These are phyloP conservation scores for Pythium periplocum DNA, from an alignment of 352 stramenopile genomes.

Conservation along the genomic window DNA sequence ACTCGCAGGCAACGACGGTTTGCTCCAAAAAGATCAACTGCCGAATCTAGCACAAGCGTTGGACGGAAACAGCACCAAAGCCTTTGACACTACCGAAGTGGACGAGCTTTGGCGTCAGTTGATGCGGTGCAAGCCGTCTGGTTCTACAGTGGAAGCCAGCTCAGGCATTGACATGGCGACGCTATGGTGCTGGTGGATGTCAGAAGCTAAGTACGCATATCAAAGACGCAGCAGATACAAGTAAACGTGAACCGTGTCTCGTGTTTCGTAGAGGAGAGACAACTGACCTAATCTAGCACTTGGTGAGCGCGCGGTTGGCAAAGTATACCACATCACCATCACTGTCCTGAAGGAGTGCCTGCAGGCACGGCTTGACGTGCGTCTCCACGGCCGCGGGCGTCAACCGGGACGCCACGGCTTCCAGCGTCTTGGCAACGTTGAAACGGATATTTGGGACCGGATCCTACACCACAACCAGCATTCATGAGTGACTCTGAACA, in stretches of 20 bases:
- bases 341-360: constrained; percentile 82
- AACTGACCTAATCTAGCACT: constrained; percentile 43
- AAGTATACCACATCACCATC: constrained; percentile 95
- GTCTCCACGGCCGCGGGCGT: constrained; percentile 47
- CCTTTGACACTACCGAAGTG: constrained; percentile 30
- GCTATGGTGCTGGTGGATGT: constrained; percentile 61
- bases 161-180: constrained; percentile 24
- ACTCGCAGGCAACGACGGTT: constrained; percentile 7
- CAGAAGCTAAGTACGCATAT: constrained; percentile 27
- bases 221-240: constrained; percentile 1
- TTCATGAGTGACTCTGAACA: neutral
- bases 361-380: constrained; percentile 84
- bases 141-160: neutral
- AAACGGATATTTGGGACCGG: constrained; percentile 98
- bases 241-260: constrained; percentile 11
- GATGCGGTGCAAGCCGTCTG: neutral
- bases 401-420: constrained; percentile 79
- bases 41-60: constrained; percentile 27
- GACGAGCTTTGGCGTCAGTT: constrained; percentile 44
- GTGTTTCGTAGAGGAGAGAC: constrained; percentile 13
- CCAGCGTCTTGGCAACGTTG: constrained; percentile 96
- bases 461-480: constrained; percentile 43
- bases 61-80: constrained; percentile 11
- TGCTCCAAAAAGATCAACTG: constrained; percentile 28
- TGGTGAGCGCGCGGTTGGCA: constrained; percentile 68